Conservation (phyloP, 306 rosid species). For the Ceratonia siliqua region DNA sequence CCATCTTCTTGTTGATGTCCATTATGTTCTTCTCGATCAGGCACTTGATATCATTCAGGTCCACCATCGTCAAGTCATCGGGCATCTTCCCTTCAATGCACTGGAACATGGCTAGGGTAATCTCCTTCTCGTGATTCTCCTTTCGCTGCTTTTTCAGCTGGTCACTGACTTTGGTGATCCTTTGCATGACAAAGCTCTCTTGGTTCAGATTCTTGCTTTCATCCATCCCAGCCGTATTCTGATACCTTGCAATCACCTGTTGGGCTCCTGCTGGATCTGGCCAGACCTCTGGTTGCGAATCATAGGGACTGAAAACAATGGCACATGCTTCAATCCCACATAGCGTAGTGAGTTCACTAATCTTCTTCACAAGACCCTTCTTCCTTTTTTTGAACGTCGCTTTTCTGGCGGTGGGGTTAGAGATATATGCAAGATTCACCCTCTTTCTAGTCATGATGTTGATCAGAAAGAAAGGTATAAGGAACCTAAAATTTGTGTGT, state of each 20-base stretch:
- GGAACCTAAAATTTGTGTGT: background rate
- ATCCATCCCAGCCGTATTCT: background rate
- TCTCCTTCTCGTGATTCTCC: slow-evolving; percentile 11
- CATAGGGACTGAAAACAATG: slow-evolving; percentile 49
- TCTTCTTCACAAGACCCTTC: slow-evolving; percentile 62
- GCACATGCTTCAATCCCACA: slow-evolving; percentile 67
- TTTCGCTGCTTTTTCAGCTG: slow-evolving; percentile 16
- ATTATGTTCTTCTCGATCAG: background rate
- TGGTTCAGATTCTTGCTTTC: slow-evolving; percentile 37
- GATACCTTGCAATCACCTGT: slow-evolving; percentile 14
- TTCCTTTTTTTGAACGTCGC: slow-evolving; percentile 63
- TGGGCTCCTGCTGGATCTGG: slow-evolving; percentile 39
- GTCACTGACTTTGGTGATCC: slow-evolving; percentile 25
- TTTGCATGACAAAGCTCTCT: slow-evolving; percentile 31
- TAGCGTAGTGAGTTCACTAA: slow-evolving; percentile 52
- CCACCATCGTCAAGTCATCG: background rate
- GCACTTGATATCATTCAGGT: background rate
- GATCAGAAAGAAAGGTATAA: background rate
- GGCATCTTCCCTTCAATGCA: background rate
- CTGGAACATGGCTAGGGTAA: background rate
- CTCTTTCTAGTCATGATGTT: slow-evolving; percentile 56
- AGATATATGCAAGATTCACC: slow-evolving; percentile 50
- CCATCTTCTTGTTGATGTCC: background rate
- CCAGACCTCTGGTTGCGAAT: slow-evolving; percentile 50
- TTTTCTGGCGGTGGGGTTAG: slow-evolving; percentile 50